A percentile compares a stretch with the other conserved stretches of the same genome.
Evolutionary conservation across 1,284 basidiomycete species (phyloP).

Genomic region (Trichosporon sp.): DNA sequence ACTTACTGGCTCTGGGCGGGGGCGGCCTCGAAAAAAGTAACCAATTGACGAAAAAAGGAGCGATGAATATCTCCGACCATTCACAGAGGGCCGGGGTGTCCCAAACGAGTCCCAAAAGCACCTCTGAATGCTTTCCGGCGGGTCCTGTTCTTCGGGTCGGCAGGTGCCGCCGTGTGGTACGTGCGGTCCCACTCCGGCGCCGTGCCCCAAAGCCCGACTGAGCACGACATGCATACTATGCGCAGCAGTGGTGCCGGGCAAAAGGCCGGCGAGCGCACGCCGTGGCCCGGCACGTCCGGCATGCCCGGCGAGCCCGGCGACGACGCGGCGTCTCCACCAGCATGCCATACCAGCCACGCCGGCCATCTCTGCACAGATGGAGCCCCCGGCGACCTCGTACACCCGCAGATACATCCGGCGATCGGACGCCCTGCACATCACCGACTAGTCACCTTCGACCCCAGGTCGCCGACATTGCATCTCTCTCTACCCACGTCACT

Average conservation of each 20-base stretch:
- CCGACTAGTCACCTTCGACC: background rate
- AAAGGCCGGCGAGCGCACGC: background rate
- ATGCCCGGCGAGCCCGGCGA: too few species aligned
- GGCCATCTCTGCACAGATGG: background rate
- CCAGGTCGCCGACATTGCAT: background rate
- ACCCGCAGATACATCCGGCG: background rate
- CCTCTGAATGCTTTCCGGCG: background rate
- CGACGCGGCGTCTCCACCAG: background rate
- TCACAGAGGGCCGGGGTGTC: background rate
- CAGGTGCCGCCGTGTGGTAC: background rate
- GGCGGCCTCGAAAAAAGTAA: background rate
- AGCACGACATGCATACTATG: background rate
- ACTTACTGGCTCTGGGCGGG: background rate
- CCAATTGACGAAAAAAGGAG: background rate
- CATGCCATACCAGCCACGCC: too few species aligned
- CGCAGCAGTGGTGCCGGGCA: background rate
- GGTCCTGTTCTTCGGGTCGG: background rate
- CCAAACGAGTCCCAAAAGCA: background rate
- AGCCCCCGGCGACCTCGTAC: background rate
- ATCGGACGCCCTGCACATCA: background rate
- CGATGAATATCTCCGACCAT: background rate
- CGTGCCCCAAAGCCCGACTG: too few species aligned
- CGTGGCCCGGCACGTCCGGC: too few species aligned
- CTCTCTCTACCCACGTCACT: background rate
- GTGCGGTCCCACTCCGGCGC: background rate